Evolutionary conservation across 371 early-diverging fungal genomes (phyloP).

Genomic region (Gilbertella persicaria): DNA sequence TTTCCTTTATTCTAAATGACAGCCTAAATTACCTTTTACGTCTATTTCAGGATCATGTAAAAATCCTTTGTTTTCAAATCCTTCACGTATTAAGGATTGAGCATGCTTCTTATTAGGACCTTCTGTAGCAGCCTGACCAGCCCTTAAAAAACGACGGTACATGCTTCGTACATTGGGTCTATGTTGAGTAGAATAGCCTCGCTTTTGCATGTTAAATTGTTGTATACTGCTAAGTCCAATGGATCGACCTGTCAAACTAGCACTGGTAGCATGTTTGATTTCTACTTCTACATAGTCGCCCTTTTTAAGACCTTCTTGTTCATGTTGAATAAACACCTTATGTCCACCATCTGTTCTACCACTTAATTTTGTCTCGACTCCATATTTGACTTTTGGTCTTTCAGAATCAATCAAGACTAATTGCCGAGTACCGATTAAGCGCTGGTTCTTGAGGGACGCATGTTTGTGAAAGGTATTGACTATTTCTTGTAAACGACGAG

Average conservation of each 20-base stretch:
- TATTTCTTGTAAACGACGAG: conserved; percentile 64
- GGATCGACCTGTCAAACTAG: conserved; percentile 33
- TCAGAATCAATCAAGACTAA: conserved; percentile 71
- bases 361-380: conserved; percentile 33
- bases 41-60: conserved; percentile 18
- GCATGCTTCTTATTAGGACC: conserved; percentile 6
- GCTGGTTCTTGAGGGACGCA: conserved; percentile 57
- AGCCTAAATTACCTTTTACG: conserved; percentile 13
- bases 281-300: conserved; percentile 43
- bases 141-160: conserved; percentile 22
- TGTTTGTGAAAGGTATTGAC: conserved; percentile 65
- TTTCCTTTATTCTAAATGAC: no score
- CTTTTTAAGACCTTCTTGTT: conserved; percentile 12
- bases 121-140: conserved; percentile 16
- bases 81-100: conserved; percentile 21
- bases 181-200: conserved; percentile 3
- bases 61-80: conserved; percentile 16
- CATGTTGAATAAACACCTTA: conserved; percentile 48
- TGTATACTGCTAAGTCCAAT: conserved; percentile 19
- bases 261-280: conserved; percentile 35
- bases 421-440: conserved; percentile 53
- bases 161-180: no score
- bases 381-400: conserved; percentile 44
- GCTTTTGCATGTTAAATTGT: conserved; percentile 9
- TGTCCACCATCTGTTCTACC: conserved; percentile 65